Evolutionary conservation across 768 basidiomycete species (phyloP).

Genomic region (Boletus subparvulus): DNA sequence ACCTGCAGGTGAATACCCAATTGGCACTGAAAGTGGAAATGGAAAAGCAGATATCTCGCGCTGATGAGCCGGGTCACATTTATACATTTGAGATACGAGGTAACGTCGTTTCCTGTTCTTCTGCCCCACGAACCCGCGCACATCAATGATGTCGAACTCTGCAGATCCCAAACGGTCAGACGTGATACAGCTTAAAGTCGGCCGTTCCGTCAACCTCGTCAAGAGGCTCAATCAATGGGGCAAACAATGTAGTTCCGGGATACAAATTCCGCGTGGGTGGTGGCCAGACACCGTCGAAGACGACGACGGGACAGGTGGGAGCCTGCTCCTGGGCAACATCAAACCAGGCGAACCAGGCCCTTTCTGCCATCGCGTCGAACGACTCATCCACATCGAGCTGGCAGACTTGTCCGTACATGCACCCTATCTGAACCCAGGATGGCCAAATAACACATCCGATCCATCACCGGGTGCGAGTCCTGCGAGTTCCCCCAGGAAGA

Average conservation of each 20-base stretch:
- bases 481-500: constrained; percentile 18
- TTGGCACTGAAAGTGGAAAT: constrained; percentile 54
- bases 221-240: constrained; percentile 78
- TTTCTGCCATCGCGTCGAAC: constrained; percentile 73
- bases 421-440: constrained; percentile 59
- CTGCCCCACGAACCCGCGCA: not conserved
- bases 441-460: constrained; percentile 37
- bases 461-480: not conserved
- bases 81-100: constrained; percentile 81
- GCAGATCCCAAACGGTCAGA: constrained; percentile 36
- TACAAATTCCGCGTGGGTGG: constrained; percentile 70
- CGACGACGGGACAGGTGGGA: constrained; percentile 36
- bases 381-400: constrained; percentile 79
- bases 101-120: constrained; percentile 27
- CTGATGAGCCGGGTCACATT: constrained; percentile 76
- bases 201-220: constrained; percentile 69
- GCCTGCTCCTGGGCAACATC: constrained; percentile 65
- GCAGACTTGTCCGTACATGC: constrained; percentile 60
- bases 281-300: constrained; percentile 60
- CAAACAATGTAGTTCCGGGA: constrained; percentile 77
- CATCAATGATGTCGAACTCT: constrained; percentile 6
- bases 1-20: constrained; percentile 61
- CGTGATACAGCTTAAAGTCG: constrained; percentile 72
- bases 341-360: constrained; percentile 59
- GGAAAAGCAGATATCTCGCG: constrained; percentile 49